Conservation (phyloP, 805 yeast species). For the Yarrowia osloensis region DNA sequence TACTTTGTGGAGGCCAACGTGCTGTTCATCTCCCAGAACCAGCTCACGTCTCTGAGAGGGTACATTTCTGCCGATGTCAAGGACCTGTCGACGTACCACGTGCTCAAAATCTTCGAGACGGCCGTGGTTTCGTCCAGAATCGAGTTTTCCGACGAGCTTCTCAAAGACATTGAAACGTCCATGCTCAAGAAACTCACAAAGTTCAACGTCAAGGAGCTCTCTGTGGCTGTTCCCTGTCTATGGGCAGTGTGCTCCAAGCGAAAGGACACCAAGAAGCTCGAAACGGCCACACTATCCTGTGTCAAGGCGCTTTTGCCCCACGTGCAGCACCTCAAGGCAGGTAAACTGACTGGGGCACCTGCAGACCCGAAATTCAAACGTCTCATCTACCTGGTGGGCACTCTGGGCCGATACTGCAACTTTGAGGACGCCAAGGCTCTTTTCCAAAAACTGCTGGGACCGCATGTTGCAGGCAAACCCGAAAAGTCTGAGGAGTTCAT, state of each 20-base stretch:
- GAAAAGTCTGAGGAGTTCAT: slow-evolving; percentile 3
- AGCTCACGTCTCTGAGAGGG: slow-evolving; percentile 65
- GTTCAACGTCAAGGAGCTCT: slow-evolving; percentile 49
- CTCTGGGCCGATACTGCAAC: slow-evolving; percentile 69
- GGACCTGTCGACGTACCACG: slow-evolving; percentile 48
- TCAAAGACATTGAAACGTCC: slow-evolving; percentile 8
- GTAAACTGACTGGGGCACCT: slow-evolving; percentile 26
- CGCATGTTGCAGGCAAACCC: not conserved
- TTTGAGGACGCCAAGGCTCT: slow-evolving; percentile 51
- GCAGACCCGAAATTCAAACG: slow-evolving; percentile 54
- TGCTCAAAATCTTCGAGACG: slow-evolving; percentile 54
- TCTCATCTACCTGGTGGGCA: slow-evolving; percentile 64
- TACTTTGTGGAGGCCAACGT: slow-evolving; percentile 57
- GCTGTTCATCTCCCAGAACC: slow-evolving; percentile 62
- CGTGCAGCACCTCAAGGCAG: slow-evolving; percentile 41
- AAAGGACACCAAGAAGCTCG: slow-evolving; percentile 52
- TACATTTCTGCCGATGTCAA: slow-evolving; percentile 53
- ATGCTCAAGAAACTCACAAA: slow-evolving; percentile 31
- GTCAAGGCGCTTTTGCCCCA: slow-evolving; percentile 54
- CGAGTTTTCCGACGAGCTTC: slow-evolving; percentile 27
- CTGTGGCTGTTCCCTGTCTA: slow-evolving; percentile 72
- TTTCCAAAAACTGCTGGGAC: slow-evolving; percentile 37
- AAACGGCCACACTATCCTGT: slow-evolving; percentile 66
- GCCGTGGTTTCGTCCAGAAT: slow-evolving; percentile 44
- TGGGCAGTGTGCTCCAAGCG: slow-evolving; percentile 57